phyloP scores from a whole-genome alignment of 2,329 filamentous ascomycete species.

The Colletotrichum salicis region DNA sequence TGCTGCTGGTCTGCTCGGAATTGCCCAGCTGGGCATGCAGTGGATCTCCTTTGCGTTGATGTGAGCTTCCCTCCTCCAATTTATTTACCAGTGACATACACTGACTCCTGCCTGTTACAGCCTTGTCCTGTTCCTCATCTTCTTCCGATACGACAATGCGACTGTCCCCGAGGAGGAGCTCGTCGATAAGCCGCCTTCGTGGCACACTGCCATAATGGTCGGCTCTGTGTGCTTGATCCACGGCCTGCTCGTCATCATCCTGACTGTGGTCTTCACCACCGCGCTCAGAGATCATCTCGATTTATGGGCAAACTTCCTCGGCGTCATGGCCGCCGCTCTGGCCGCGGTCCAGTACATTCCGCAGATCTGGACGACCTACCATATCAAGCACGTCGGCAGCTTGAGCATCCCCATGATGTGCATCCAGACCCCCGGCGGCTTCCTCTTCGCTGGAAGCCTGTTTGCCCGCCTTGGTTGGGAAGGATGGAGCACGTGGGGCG shows the following conservation, averaged over 20 bases:
- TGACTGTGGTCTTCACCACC: conserved; percentile 75
- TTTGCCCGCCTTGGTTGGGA: conserved; percentile 80
- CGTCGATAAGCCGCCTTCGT: conserved; percentile 68
- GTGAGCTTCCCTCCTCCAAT: conserved; percentile 61
- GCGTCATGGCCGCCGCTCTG: conserved; percentile 80
- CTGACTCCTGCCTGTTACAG: conserved; percentile 55
- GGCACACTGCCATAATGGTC: conserved; percentile 82
- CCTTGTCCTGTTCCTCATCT: conserved; percentile 91
- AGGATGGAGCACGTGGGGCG: conserved; percentile 96
- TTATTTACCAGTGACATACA: not conserved
- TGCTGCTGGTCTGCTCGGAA: conserved; percentile 84
- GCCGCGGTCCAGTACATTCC: conserved; percentile 93
- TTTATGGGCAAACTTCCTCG: conserved; percentile 86
- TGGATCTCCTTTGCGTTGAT: conserved; percentile 93
- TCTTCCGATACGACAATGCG: conserved; percentile 78
- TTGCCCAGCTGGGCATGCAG: conserved; percentile 90
- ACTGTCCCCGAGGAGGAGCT: conserved; percentile 61
- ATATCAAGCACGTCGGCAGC: conserved; percentile 85
- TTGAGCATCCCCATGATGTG: conserved; percentile 98
- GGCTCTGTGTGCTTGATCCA: conserved; percentile 79
- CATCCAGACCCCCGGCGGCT: conserved; percentile 93
- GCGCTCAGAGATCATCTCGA: conserved; percentile 72
- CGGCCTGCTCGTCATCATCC: conserved; percentile 74
- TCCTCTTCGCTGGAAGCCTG: conserved; percentile 88
- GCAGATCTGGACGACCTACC: conserved; percentile 93